Conservation (phyloP, 73 alveolate species). For the Paramecium pentaurelia region DNA sequence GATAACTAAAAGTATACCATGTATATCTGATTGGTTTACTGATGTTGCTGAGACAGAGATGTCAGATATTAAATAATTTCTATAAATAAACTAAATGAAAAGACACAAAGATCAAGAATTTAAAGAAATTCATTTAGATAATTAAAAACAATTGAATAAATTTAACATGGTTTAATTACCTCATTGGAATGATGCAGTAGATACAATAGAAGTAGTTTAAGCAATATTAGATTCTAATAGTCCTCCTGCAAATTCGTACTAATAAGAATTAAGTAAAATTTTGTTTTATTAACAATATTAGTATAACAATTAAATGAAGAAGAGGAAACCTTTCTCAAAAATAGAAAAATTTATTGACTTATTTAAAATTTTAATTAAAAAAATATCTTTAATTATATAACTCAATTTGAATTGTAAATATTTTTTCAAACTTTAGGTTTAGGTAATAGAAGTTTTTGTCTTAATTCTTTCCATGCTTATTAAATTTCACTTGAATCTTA, state of each 20-base stretch:
- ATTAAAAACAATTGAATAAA: background rate
- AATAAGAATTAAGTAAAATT: background rate
- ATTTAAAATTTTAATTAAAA: background rate
- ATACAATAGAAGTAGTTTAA: background rate
- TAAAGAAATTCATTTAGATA: background rate
- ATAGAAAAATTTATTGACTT: background rate
- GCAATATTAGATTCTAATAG: background rate
- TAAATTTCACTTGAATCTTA: background rate
- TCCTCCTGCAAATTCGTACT: background rate
- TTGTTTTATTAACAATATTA: background rate
- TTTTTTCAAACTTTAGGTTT: background rate
- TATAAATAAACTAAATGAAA: background rate
- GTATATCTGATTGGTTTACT: slow-evolving; percentile 41
- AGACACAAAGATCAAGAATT: slow-evolving; percentile 2
- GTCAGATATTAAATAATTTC: slow-evolving; percentile 1
- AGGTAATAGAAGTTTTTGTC: background rate
- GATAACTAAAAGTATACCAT: slow-evolving; percentile 1
- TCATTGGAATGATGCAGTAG: background rate
- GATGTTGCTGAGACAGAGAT: slow-evolving; percentile 23
- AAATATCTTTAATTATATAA: background rate
- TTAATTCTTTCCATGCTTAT: background rate
- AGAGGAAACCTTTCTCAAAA: background rate
- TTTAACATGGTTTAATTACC: background rate
- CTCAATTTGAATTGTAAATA: background rate
- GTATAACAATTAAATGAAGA: background rate